Percentiles rank a stretch among this genome's conserved stretches.
Evolutionary conservation across 2,329 filamentous ascomycete species (phyloP).

Genomic region (Harringtonia lauricola): DNA sequence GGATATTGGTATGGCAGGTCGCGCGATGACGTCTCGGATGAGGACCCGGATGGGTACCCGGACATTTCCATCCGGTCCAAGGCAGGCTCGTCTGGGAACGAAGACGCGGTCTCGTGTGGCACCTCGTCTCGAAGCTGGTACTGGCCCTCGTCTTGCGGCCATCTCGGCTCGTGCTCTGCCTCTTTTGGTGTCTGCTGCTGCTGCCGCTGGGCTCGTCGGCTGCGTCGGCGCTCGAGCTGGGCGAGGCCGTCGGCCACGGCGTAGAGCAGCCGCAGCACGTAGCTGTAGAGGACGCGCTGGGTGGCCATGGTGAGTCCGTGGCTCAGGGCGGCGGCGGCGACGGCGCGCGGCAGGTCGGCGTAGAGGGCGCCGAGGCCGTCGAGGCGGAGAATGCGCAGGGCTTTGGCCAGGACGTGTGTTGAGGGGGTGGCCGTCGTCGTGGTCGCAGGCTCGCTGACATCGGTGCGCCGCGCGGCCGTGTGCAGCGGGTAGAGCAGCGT

Average conservation of each 20-base stretch:
- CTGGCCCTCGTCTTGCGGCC: no score
- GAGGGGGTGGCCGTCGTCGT: conserved; percentile 8
- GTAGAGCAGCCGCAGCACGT: conserved; percentile 64
- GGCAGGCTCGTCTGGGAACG: no score
- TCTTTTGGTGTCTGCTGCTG: no score
- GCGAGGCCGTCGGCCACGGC: conserved; percentile 37
- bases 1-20: no score
- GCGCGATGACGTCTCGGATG: no score
- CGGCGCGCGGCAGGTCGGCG: conserved; percentile 62
- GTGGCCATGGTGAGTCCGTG: conserved; percentile 82
- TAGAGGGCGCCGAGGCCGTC: conserved; percentile 66
- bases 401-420: not conserved
- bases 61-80: no score
- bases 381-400: conserved; percentile 32
- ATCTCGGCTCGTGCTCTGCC: no score
- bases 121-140: no score
- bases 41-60: no score
- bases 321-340: conserved; percentile 73
- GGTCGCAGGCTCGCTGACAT: no score
- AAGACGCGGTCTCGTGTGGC: no score
- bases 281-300: conserved; percentile 65
- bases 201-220: no score
- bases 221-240: not conserved
- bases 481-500: conserved; percentile 77
- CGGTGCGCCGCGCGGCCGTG: conserved; percentile 44